Evolutionary conservation across 2,329 filamentous ascomycete species (phyloP), one percentile per base, ranked within the genome.

Genomic region (Niveomyces coronatus): DNA sequence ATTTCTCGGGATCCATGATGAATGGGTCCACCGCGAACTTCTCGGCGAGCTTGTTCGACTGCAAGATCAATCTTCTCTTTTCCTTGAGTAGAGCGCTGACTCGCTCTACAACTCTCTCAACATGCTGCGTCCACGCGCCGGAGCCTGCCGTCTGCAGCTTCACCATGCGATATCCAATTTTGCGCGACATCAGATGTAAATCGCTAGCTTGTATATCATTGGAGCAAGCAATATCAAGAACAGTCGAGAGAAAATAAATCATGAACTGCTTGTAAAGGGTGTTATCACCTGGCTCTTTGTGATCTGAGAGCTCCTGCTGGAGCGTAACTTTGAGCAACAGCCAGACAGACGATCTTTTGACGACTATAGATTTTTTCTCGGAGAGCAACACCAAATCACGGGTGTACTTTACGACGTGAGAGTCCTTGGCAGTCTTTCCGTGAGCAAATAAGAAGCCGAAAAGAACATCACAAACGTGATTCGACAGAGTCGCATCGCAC

Each of bases 231-330:
- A 35, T 14, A 0, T 53, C 26, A n/a, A 70, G 45, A 5, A 70
- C 42, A 1, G 42, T 36, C 0, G 55, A 40, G 49, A 71, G 57
- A 45, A 71, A 54, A 15, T 61, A 67, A 0, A 65, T 31, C 63
- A 76, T 71, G 44, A 70, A 68, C 0, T 48, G 42, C 41, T 78
- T 78, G 53, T 75, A 78, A 0, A 53, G 37, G 3, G 14, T 17
- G 4, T 18, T 2, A 11, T 34, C 28, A 19, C 44, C 11, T 1
- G 20, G 3, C 0, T 11, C 16, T 9, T 16, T 17, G 7, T 31
- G 9, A 10, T 19, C 6, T 9, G 39, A 31, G n/a, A 53, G 40
- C 9, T 44, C 27, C 3, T 53, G 39, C 40, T 76, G 69, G 3
- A 73, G 40, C 0, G 58, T 47, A 1, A 74, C 69, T 3, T 71